These are phyloP conservation scores for Boletus barrowsii DNA, from an alignment of 768 basidiomycete genomes.

Conservation along the genomic window DNA sequence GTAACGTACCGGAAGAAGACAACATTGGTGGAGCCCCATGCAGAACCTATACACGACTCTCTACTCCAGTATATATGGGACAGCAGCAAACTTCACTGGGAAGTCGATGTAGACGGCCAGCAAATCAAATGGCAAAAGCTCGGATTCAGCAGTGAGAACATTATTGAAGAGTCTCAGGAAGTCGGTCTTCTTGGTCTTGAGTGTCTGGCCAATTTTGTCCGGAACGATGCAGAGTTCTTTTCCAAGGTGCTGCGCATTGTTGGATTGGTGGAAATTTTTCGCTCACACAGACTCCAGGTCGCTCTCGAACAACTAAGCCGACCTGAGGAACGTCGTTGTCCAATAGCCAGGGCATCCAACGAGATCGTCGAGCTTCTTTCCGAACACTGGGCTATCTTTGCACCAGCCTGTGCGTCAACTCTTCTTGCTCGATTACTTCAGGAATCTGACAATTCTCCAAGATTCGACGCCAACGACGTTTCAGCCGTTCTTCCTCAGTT, in stretches of 20 bases:
- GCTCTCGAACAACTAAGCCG: conserved; percentile 79
- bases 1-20: conserved; percentile 80
- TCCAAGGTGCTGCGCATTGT: conserved; percentile 49
- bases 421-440: background rate
- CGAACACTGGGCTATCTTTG: conserved; percentile 83
- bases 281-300: conserved; percentile 42
- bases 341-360: conserved; percentile 78
- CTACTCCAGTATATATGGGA: conserved; percentile 70
- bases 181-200: conserved; percentile 81
- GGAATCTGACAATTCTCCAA: conserved; percentile 8
- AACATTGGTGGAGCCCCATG: conserved; percentile 68
- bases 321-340: conserved; percentile 71
- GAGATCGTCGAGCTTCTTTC: conserved; percentile 82
- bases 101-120: conserved; percentile 46
- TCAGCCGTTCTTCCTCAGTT: conserved; percentile 86
- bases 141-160: conserved; percentile 74
- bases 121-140: conserved; percentile 70
- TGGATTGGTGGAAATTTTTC: background rate
- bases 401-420: conserved; percentile 68
- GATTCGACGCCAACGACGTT: conserved; percentile 80
- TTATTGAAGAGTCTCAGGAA: conserved; percentile 71
- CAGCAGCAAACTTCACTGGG: conserved; percentile 53
- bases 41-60: conserved; percentile 53
- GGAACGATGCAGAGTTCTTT: conserved; percentile 67
- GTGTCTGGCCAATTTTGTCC: conserved; percentile 75